phyloP scores from a whole-genome alignment of 2,329 filamentous ascomycete genomes.

The Aspergillus flavus region DNA sequence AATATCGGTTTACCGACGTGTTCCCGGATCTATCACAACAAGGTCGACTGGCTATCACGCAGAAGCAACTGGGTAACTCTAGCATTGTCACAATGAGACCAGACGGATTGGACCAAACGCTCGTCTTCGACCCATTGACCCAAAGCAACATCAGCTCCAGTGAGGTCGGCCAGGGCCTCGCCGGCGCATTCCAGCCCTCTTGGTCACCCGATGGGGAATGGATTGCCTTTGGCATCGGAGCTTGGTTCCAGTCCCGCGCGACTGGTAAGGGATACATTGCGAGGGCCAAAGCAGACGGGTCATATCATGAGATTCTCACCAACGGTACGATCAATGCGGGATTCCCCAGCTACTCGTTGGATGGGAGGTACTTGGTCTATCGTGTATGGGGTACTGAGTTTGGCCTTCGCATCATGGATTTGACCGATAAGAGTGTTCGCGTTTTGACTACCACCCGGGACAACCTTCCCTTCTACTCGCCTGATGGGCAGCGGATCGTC shows the following conservation, averaged over 20 bases:
- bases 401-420: constrained; percentile 36
- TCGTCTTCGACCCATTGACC: constrained; percentile 31
- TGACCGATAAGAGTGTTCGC: constrained; percentile 29
- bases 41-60: constrained; percentile 37
- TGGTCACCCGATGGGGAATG: constrained; percentile 43
- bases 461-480: constrained; percentile 44
- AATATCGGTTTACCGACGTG: constrained; percentile 49
- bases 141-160: constrained; percentile 21
- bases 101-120: constrained; percentile 27
- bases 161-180: constrained; percentile 28
- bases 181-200: constrained; percentile 46
- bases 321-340: constrained; percentile 40
- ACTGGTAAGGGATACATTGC: constrained; percentile 25
- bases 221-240: constrained; percentile 44
- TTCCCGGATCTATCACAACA: constrained; percentile 39
- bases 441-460: constrained; percentile 43
- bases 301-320: constrained; percentile 36
- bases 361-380: constrained; percentile 42
- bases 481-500: constrained; percentile 43
- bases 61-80: constrained; percentile 46
- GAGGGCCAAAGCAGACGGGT: constrained; percentile 28
- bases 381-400: constrained; percentile 35
- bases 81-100: constrained; percentile 39
- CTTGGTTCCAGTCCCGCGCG: constrained; percentile 43
- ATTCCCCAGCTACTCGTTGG: constrained; percentile 44